Evolutionary conservation across 345 rosid genomes (phyloP).

Genomic region (Clarkia xantiana): DNA sequence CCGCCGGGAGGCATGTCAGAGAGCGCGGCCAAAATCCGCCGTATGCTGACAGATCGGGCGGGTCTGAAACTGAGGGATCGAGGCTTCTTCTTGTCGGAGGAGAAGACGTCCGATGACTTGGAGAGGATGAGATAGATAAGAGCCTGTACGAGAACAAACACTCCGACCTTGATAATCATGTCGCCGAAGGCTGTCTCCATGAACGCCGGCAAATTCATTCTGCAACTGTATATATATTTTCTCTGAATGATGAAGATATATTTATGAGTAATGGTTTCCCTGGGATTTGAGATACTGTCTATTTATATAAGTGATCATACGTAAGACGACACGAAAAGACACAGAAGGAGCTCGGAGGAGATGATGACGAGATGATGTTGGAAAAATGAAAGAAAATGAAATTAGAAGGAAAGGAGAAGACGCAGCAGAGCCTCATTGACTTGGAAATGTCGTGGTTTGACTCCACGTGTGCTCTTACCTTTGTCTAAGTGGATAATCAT

Average conservation of each 20-base stretch:
- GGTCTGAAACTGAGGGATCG: slow-evolving; percentile 29
- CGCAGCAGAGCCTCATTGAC: slow-evolving; percentile 4
- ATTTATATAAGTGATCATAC: no score
- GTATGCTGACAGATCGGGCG: slow-evolving; percentile 35
- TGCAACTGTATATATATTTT: no score
- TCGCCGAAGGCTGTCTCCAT: slow-evolving; percentile 11
- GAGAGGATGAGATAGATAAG: slow-evolving; percentile 37
- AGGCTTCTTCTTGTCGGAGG: slow-evolving; percentile 18
- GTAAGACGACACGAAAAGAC: no score
- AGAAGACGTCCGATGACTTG: slow-evolving; percentile 34
- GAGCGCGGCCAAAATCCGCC: slow-evolving; percentile 27
- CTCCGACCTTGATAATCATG: slow-evolving; percentile 17
- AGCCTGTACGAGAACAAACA: slow-evolving; percentile 34
- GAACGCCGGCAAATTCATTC: not conserved
- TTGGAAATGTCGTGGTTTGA: slow-evolving; percentile 2
- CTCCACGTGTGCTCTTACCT: not conserved
- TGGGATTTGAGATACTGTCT: no score
- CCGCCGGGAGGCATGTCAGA: slow-evolving; percentile 27
- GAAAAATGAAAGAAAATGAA: not conserved
- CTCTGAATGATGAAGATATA: no score
- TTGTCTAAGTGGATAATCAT: no score
- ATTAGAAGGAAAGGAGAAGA: not conserved
- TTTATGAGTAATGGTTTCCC: no score
- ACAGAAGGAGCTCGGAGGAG: not conserved
- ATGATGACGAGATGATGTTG: not conserved